Conservation (phyloP, 2,329 filamentous ascomycete species). For the Lachnellula cervina region DNA sequence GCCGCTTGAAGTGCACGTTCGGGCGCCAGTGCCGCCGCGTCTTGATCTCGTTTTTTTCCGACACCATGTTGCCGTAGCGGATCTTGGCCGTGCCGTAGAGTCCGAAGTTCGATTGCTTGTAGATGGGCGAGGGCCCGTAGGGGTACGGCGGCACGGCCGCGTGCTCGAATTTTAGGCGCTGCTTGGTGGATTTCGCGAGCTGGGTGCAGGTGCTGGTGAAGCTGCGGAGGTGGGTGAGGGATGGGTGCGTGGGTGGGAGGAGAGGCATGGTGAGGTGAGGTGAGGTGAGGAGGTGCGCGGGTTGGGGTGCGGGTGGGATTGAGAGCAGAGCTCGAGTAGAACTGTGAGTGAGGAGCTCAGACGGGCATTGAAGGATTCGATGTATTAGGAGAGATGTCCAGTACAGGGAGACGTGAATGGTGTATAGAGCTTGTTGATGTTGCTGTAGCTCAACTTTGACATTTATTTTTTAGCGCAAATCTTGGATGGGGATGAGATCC, state of each 20-base stretch:
- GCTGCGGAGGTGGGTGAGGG: constrained; percentile 27
- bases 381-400: no score
- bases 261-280: constrained; percentile 21
- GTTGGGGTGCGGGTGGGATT: not conserved
- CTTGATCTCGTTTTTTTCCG: constrained; percentile 62
- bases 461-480: no score
- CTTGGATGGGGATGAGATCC: no score
- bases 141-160: constrained; percentile 58
- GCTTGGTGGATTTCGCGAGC: constrained; percentile 33
- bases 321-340: no score
- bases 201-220: constrained; percentile 30
- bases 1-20: constrained; percentile 59
- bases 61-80: constrained; percentile 75
- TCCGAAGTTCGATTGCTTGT: constrained; percentile 75
- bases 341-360: no score
- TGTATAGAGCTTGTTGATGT: no score
- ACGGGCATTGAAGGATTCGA: no score
- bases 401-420: no score
- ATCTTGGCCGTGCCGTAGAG: constrained; percentile 68
- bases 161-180: constrained; percentile 31
- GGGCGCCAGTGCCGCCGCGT: constrained; percentile 69
- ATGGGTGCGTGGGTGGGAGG: constrained; percentile 21
- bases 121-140: constrained; percentile 62
- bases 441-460: no score
- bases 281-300: not conserved